Conservation (phyloP, 116 monocot genomes). For the Phalaenopsis hybrid region DNA sequence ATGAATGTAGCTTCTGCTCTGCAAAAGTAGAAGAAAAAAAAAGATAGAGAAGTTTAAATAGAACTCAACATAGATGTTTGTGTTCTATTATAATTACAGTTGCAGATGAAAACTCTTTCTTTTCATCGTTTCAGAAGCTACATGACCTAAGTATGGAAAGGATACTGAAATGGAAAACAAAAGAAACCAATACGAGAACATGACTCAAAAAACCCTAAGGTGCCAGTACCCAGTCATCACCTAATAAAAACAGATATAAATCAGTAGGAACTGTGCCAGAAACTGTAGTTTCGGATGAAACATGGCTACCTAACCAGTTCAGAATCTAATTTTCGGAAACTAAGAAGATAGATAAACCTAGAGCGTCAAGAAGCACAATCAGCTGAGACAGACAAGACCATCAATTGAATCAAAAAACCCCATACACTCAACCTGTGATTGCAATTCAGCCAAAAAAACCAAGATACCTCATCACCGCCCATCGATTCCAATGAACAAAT, state of each 20-base stretch:
- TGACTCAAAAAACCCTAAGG: not conserved
- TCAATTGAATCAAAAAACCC: not conserved
- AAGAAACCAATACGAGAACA: not conserved
- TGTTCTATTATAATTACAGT: not conserved
- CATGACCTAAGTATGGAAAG: not conserved
- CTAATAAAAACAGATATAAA: not conserved
- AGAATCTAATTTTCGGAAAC: not conserved
- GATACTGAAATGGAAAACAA: not conserved
- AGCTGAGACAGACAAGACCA: not conserved
- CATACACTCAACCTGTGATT: not conserved
- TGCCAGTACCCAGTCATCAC: not conserved
- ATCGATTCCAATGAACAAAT: constrained; percentile 1
- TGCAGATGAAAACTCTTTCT: not conserved
- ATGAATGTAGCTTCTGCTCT: not conserved
- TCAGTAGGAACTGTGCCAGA: not conserved
- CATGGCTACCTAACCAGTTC: not conserved
- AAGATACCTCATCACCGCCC: not conserved
- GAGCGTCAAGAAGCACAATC: not conserved
- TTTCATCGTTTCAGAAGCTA: not conserved
- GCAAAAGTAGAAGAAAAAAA: not conserved
- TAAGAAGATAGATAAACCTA: not conserved
- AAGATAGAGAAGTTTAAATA: not conserved
- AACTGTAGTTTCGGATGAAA: constrained; percentile 4
- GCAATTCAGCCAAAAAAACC: not conserved
- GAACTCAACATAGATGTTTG: not conserved